Conservation (phyloP, 192 early-diverging fungal species). For the Funneliformis mosseae region DNA sequence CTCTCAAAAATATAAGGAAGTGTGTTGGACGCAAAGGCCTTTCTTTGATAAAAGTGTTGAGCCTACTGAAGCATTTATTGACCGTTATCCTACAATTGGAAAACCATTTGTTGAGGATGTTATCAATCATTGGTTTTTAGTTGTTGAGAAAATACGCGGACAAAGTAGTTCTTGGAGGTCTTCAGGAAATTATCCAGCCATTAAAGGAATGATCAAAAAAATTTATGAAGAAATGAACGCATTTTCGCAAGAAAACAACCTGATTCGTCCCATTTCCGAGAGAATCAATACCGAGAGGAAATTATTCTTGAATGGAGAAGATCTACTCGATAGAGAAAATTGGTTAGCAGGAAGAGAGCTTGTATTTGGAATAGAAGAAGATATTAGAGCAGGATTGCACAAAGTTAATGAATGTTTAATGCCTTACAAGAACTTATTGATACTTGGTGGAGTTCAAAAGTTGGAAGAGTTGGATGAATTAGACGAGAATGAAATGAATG, state of each 20-base stretch:
- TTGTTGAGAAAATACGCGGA: neutral
- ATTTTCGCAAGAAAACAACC: neutral
- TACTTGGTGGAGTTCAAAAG: neutral
- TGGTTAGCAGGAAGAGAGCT: constrained; percentile 3
- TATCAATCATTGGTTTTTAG: neutral
- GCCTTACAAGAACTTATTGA: neutral
- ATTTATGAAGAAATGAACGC: constrained; percentile 3
- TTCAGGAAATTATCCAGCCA: neutral
- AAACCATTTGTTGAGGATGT: neutral
- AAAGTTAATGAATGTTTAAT: constrained; percentile 8
- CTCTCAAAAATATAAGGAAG: neutral
- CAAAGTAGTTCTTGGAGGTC: neutral
- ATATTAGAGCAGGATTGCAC: neutral
- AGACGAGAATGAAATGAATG: no score
- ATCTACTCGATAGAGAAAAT: constrained; percentile 9
- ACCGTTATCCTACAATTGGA: neutral
- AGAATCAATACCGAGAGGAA: neutral
- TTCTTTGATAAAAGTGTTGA: neutral
- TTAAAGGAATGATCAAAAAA: neutral
- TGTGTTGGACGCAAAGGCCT: constrained; percentile 5
- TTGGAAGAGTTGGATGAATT: neutral
- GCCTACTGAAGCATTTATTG: neutral
- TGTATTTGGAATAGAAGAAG: neutral
- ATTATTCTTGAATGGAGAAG: constrained; percentile 23
- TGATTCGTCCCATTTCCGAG: neutral